A percentile compares a stretch with the other conserved stretches of the same genome.
Conservation (phyloP, 805 yeast genomes). For the Lipomyces mesembrius region DNA sequence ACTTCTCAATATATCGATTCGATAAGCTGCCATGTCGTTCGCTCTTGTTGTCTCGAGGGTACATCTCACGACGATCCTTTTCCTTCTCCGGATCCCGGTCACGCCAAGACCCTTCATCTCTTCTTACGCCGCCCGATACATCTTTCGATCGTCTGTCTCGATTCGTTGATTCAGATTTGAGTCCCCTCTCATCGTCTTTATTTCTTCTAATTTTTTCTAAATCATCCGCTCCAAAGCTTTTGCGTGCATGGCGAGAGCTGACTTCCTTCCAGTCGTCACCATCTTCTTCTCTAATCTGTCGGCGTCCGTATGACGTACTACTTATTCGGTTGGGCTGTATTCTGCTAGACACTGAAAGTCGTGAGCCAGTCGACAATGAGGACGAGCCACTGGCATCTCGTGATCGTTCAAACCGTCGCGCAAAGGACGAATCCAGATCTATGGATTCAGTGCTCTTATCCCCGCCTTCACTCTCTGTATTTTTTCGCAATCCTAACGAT, state of each 20-base stretch:
- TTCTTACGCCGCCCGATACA: constrained; percentile 2
- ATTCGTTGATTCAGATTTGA: not conserved
- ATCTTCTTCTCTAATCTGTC: constrained; percentile 10
- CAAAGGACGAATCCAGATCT: constrained; percentile 3
- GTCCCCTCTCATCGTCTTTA: constrained; percentile 14
- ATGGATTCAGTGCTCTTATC: constrained; percentile 2
- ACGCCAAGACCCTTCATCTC: constrained; percentile 34
- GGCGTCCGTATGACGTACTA: not conserved
- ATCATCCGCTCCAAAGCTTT: constrained; percentile 9
- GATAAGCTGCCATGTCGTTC: not conserved
- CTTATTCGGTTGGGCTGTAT: not conserved
- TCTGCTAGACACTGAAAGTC: not conserved
- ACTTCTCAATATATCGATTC: constrained; percentile 15
- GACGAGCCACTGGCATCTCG: constrained; percentile 8
- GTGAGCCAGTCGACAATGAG: not conserved
- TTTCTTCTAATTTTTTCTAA: constrained; percentile 11
- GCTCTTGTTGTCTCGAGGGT: constrained; percentile 7
- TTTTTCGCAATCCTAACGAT: constrained; percentile 3
- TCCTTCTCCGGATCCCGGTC: constrained; percentile 27
- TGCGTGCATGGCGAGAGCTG: constrained; percentile 5
- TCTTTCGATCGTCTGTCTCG: constrained; percentile 23
- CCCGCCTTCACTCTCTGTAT: not conserved
- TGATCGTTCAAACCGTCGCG: constrained; percentile 9
- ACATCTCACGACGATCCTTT: constrained; percentile 9
- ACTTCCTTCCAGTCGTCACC: constrained; percentile 14